Evolutionary conservation across 140 eudicot species (phyloP).

Genomic region (Stevia rebaudiana): DNA sequence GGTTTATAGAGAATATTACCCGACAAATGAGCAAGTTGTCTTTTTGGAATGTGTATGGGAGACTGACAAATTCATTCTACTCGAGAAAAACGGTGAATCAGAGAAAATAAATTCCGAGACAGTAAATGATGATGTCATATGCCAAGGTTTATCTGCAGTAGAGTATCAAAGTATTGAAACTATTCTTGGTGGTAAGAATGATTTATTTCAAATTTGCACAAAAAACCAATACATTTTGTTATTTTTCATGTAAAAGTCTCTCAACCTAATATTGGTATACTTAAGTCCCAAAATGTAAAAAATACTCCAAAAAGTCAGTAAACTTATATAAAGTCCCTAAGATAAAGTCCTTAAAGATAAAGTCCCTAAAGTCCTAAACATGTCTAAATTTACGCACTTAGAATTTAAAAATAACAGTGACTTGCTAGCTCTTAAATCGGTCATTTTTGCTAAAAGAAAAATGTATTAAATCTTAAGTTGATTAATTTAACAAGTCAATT

Average conservation of each 20-base stretch:
- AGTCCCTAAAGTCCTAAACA: no score
- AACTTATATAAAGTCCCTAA: no score
- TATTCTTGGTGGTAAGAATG: conserved; percentile 65
- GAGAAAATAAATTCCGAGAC: conserved; percentile 27
- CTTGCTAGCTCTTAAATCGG: no score
- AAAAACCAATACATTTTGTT: neutral
- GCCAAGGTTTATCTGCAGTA: conserved; percentile 29
- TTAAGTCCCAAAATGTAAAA: no score
- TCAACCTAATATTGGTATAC: no score
- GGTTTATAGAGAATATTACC: conserved; percentile 79
- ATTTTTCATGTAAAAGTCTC: neutral
- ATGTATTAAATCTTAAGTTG: no score
- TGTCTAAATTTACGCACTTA: no score
- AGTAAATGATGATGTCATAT: conserved; percentile 23
- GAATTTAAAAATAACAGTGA: no score
- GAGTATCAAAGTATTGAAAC: conserved; percentile 52
- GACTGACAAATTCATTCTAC: conserved; percentile 54
- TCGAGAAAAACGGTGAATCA: conserved; percentile 38
- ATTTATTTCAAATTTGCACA: neutral
- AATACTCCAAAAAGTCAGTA: no score
- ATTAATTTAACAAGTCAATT: no score
- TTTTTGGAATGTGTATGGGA: conserved; percentile 70
- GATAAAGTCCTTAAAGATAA: no score
- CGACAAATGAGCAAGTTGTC: conserved; percentile 38
- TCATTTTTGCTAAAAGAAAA: no score